Base-by-base conservation (phyloP, 257 asterid genomes). In the Solanum sitiens region DNA sequence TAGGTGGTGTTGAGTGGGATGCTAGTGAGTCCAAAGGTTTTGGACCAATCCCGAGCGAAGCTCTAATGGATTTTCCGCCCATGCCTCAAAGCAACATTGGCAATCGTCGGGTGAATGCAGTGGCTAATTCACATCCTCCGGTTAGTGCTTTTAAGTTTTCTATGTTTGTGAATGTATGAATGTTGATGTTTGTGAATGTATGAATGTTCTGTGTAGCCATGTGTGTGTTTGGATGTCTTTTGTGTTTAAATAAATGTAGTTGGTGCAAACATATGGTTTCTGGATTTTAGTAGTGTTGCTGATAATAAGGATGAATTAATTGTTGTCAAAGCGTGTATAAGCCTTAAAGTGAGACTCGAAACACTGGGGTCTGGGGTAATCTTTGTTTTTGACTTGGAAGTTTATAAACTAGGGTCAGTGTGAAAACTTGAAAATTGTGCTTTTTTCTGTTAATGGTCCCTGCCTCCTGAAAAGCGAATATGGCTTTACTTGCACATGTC, bases 11-110 rank as follows among this genome's bases (percentile, higher is more conserved):
- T n/a, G 98, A 91, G 25, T 96, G 95, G 98, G 95, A 95, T 87
- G 89, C 86, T 65, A 89, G 87, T 91, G 90, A 91, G 87, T 93
- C 93, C 4, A 91, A 93, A 12, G 90, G 25, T 87, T 90, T 93
- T 3, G 98, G 95, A 40, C 98, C 98, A 32, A 92, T 95, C 67
- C 98, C 98, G 1, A n/a, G 90, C 1, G 96, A 93, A 16, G 91
- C 90, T 71, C 86, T 93, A 9, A 75, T 87, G 89, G 92, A 87
- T 15, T 88, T 90, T 61, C 93, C 93, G 2, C 87, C 89, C 13
- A 42, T 88, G 65, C 88, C 89, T 3, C 89, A 88, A 16, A 86
- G 84, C 83, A 90, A 87, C 40, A 20, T 68, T 39, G 90, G 88
- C 45, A 61, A 27, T 7, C 50, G 65, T 6, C 63, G 76, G 47